A percentile compares a stretch with the other conserved stretches of the same genome.
Evolutionary conservation across 2,329 filamentous ascomycete genomes (phyloP).

Genomic region (Scleromitrula shiraiana): DNA sequence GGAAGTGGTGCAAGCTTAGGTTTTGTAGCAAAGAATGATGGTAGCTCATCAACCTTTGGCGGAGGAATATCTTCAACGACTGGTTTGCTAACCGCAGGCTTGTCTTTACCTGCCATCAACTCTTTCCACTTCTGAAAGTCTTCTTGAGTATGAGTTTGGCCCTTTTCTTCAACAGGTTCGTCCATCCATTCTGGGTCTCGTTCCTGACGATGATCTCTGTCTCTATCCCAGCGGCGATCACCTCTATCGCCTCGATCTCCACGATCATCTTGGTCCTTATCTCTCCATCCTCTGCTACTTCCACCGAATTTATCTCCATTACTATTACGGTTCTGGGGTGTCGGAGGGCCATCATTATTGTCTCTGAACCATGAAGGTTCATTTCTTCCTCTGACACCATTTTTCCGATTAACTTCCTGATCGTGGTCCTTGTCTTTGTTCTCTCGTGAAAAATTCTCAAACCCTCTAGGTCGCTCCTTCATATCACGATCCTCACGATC

Average conservation of each 20-base stretch:
- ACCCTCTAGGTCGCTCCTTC: conserved; percentile 40
- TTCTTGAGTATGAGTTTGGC: conserved; percentile 70
- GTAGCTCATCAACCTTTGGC: conserved; percentile 31
- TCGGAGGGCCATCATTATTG: conserved; percentile 30
- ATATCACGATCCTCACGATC: conserved; percentile 51
- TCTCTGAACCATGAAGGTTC: conserved; percentile 67
- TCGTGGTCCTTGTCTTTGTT: conserved; percentile 41
- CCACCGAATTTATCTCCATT: conserved; percentile 28
- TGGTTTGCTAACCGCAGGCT: conserved; percentile 18
- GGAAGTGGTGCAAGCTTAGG: conserved; percentile 45
- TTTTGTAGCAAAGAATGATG: conserved; percentile 32
- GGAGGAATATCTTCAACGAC: conserved; percentile 31
- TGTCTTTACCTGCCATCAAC: conserved; percentile 48
- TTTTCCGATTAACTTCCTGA: conserved; percentile 48
- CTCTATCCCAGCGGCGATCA: conserved; percentile 37
- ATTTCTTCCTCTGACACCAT: conserved; percentile 57
- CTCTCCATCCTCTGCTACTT: conserved; percentile 33
- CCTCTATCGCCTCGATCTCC: conserved; percentile 20
- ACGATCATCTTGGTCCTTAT: conserved; percentile 33
- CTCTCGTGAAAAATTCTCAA: conserved; percentile 45
- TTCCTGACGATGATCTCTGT: conserved; percentile 54
- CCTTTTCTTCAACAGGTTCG: conserved; percentile 59
- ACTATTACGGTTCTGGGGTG: conserved; percentile 27
- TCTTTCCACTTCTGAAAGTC: conserved; percentile 96
- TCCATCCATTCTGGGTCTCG: conserved; percentile 91